Base-by-base conservation (phyloP, 2,329 filamentous ascomycete species). In the Colletotrichum orchidophilum region DNA sequence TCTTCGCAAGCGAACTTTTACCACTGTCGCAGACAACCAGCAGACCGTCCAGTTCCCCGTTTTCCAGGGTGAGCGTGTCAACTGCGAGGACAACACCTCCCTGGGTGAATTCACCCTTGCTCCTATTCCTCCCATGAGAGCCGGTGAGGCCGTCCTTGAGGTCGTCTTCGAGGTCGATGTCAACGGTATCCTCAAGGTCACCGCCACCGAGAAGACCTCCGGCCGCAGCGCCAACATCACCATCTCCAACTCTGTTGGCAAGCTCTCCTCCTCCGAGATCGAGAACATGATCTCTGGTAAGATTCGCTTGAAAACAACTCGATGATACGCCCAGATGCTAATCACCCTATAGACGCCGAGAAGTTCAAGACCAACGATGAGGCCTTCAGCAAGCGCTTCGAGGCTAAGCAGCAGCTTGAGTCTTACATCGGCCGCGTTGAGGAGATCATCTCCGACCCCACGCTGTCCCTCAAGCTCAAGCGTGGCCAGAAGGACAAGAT, bases 161-260 rank as follows among this genome's bases (percentile, higher is more conserved):
- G 94, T 96, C 78, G 95, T 98, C 83, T 98, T 99, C 86, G 96
- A 99, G 88, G 96, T 99, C 81, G 96, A 99, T 78, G 96, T 98
- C 90, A 99, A 99, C 89, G 96, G 96, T 92, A 97, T 98, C 83
- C 92, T 99, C 76, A 99, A 99, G 92, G 96, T 98, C 80, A 98
- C 96, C 74, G 96, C 96, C 77, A 98, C 96, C 58, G 96, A 99
- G 91, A 99, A 99, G 92, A 96, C 94, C 78, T 97, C 96, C 39
- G 96, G 96, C 80, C 95, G 96, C 83, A 96, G 90, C 81, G 96
- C 96, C 86, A 99, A 99, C 92, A 99, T 99, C 85, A 99, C 96
- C 83, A 99, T 99, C 86, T 94, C 94, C 86, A 99, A 99, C 92
- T 97, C 96, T 72, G 96, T 99, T 80, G 96, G 96, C 84, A 99